phyloP scores from a whole-genome alignment of 2,329 filamentous ascomycete genomes.

The Gliomastix tumulicola region DNA sequence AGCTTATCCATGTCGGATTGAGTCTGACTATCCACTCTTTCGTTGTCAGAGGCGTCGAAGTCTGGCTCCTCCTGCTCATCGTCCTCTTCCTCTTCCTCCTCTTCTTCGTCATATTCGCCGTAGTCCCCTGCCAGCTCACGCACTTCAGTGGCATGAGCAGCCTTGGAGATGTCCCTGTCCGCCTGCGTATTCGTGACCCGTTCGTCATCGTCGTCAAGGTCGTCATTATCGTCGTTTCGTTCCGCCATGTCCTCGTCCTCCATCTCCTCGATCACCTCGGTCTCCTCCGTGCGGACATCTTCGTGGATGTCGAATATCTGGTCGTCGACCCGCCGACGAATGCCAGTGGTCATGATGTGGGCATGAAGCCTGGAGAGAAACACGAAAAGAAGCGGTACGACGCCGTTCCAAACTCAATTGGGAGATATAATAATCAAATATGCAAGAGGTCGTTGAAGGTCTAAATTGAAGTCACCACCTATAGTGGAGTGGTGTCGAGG shows the following conservation, averaged over 20 bases:
- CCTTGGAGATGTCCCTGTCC: conserved; percentile 81
- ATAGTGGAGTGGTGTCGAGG: no score
- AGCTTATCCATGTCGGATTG: conserved; percentile 83
- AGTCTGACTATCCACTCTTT: conserved; percentile 61
- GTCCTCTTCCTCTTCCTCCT: conserved; percentile 24
- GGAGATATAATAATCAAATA: no score
- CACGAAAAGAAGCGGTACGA: no score
- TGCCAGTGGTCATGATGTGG: conserved; percentile 6
- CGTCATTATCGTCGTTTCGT: conserved; percentile 27
- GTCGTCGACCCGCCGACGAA: conserved; percentile 20
- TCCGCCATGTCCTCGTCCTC: conserved; percentile 18
- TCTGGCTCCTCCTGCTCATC: conserved; percentile 29
- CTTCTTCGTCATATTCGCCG: conserved; percentile 22
- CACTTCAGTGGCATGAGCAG: no score
- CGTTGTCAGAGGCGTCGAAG: conserved; percentile 48
- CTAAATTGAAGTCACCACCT: no score
- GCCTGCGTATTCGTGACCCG: conserved; percentile 65
- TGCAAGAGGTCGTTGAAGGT: no score
- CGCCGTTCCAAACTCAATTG: no score
- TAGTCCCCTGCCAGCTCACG: no score
- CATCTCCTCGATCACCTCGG: conserved; percentile 40
- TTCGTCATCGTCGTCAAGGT: conserved; percentile 51
- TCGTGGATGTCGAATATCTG: conserved; percentile 43
- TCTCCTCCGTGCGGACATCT: conserved; percentile 41
- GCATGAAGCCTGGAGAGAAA: no score